Evolutionary conservation across 2,329 filamentous ascomycete species (phyloP), one percentile per base, ranked within the genome.

Genomic region (Fusarium agapanthi): DNA sequence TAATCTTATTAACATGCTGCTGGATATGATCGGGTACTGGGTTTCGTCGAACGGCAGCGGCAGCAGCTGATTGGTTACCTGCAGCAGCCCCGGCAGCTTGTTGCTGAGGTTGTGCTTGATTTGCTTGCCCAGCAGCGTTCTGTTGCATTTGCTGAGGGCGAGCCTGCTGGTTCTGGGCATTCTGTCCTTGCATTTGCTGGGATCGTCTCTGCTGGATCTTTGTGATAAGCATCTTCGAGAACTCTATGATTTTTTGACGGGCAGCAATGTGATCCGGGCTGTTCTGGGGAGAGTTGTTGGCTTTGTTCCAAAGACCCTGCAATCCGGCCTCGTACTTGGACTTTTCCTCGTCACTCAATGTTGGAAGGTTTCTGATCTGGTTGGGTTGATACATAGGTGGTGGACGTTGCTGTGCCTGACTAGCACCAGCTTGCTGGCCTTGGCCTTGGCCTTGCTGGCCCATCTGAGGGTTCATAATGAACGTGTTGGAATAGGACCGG

Each of bases 251-350:
- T 80, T 90, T 91, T 44, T 85, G 84, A 70, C 85, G 86, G 0
- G 89, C 89, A 0, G 83, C 81, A 30, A 83, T 79, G 50, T 90
- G 85, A 28, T 87, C 84, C 2, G 76, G 74, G 7, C 87, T 88
- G 28, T 87, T 86, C 4, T 84, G 81, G 0, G 85, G 79, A 2
- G 83, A 80, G 26, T 83, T 85, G 65, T 87, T 85, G 50, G 88
- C 85, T 44, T 88, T 83, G 28, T 81, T 83, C 86, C 88, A 92
- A 1, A 91, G 80, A 4, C 81, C 76, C 15, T 84, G 82, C 1
- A 92, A 81, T 3, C 89, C 89, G 5, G 83, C 80, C 73, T 91
- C 88, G 72, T 91, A 92, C 73, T 89, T 90, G 5, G 74, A 74
- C 74, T 88, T 89, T 63, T 92, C 90, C 4, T 87, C 84, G 3